A percentile compares a stretch with the other conserved stretches of the same genome.
Evolutionary conservation across 164 flowering plant genomes (phyloP).

Genomic region (Magnolia changhungtana): DNA sequence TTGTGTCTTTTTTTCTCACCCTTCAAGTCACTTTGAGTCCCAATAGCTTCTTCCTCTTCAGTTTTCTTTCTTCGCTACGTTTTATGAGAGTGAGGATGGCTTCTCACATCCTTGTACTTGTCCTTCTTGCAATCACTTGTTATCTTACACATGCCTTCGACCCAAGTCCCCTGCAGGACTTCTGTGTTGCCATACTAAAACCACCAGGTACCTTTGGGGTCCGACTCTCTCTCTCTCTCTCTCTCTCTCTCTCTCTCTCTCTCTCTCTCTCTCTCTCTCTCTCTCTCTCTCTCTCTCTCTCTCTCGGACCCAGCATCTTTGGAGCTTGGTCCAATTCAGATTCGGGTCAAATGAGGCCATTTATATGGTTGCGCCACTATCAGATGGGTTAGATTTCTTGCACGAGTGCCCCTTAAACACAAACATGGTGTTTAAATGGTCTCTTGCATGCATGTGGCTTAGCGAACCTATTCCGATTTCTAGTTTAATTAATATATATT

Average conservation of each 20-base stretch:
- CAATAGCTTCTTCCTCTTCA: background rate
- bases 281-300: background rate
- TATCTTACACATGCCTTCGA: slow-evolving; percentile 4
- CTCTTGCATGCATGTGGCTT: too few relatives aligned
- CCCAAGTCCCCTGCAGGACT: slow-evolving; percentile 12
- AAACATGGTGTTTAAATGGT: too few relatives aligned
- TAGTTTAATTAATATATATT: too few relatives aligned
- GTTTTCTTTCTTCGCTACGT: background rate
- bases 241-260: slow-evolving; percentile 1
- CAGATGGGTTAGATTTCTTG: too few relatives aligned
- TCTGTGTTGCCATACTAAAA: slow-evolving; percentile 1
- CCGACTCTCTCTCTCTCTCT: background rate
- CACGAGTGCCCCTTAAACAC: too few relatives aligned
- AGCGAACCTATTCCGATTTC: too few relatives aligned
- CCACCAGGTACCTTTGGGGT: background rate
- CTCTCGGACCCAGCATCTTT: background rate
- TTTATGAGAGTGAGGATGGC: background rate
- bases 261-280: background rate
- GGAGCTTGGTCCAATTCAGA: too few relatives aligned
- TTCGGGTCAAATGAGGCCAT: too few relatives aligned
- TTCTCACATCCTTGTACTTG: background rate
- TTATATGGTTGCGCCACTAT: too few relatives aligned
- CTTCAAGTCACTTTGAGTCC: background rate
- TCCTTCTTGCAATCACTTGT: background rate
- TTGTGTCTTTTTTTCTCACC: too few relatives aligned